Evolutionary conservation across 495 filamentous ascomycete genomes (phyloP), one percentile per base, ranked within the genome.

Genomic region (Hypomontagnella monticulosa): DNA sequence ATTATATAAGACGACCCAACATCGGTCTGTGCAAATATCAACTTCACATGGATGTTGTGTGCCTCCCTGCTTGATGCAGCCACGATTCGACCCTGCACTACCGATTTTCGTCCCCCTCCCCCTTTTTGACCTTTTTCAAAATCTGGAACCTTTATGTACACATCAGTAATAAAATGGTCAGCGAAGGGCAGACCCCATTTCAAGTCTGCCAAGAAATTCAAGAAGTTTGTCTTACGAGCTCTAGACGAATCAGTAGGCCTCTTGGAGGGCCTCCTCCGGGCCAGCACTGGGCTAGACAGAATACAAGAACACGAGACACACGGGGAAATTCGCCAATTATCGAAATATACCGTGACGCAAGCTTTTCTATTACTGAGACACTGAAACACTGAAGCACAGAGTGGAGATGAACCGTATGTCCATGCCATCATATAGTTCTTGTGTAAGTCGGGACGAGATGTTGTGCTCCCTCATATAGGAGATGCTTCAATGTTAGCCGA

Each of bases 301-400:
- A 54, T 37, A 44, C 53, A 56, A 63, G 7, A 12, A 52, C 23
- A 63, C 61, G 60, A 71, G 53, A 71, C 69, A 73, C 50, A 60
- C 71, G 69, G 71, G 57, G 69, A 65, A 67, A 70, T 69, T 62
- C 59, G 57, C 63, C 69, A 73, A 73, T 73, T 69, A 66, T 65
- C 62, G 69, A 73, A 40, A 57, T 65, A 48, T 38, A 62, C 30
- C 14, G 66, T 63, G 40, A 51, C 57, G 57, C 69, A 66, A 61
- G 43, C 42, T 36, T 58, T 65, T 52, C 47, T 55, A 47, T 34
- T 63, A 52, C 56, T 40, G 69, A 63, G 51, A 44, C 53, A 27
- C 23, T 27, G 69, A 63, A 55, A 44, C 53, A 27, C 23, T 27
- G 69, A 63, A 55, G 41, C 53, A 74, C 71, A 59, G 53, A 33